Evolutionary conservation across 164 flowering plant genomes (phyloP), one percentile per base, ranked within the genome.

Genomic region (Vitis cinerea): DNA sequence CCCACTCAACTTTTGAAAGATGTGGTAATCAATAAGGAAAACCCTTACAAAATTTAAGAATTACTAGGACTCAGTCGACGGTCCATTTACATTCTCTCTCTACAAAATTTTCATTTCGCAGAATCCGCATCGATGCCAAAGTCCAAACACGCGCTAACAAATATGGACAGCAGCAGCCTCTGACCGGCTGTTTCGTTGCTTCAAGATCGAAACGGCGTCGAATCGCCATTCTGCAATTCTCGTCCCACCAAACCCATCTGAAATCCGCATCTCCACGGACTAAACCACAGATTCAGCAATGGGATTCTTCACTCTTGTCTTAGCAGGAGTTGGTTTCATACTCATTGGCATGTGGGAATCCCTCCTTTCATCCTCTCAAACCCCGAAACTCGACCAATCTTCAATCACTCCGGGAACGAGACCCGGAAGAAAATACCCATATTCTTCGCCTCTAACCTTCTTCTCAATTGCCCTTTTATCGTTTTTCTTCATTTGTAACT

Each of bases 271-370:
- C 29, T 53, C 56, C 15, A 13, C 56, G 44, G 44, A 3, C 44
- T 37, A 2, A 37, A 53, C 9, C 29, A 14, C 23, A 16, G 50
- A 19, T n/a, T 53, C 13, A 60, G 61, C 0, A 16, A 92, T 93
- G 97, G 90, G 92, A 2, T 72, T 90, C 63, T 80, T 81, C 80
- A n/a, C 82, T 48, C 71, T 75, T 76, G 66, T 84, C 71, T 50
- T 83, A 0, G 92, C 83, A 50, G 98, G 94, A 48, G 80, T 77
- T 14, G 82, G 87, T 4, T 79, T 94, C 74, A 23, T 86, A 2
- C 66, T 88, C 15, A 84, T 92, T 75, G 97, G 96, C 23, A 78
- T 79, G 0, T 84, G 76, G 74, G 96, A 91, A 67, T 74, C 87
- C 14, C 61, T 89, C 8, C 5, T 77, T 50, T 74, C 79, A 59